Base-by-base conservation (phyloP, 345 rosid genomes). In the Alliaria petiolata region DNA sequence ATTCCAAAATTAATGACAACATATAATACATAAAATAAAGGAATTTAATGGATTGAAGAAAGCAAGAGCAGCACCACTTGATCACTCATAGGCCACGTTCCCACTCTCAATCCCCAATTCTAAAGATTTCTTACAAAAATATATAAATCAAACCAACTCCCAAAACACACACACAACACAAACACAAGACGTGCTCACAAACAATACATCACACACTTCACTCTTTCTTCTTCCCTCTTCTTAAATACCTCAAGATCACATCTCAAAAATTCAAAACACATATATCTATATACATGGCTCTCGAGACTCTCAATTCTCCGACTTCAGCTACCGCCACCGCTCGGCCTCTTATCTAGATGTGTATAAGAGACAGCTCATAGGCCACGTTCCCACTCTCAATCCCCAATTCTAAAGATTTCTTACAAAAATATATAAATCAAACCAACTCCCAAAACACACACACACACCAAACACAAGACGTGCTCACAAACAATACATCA, bases 271-370 rank as follows among this genome's bases (percentile, higher is more conserved):
- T 9, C 14, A 19, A 14, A 5, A 28, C 0, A 26, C 5, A 28
- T 4, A 28, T 28, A n/a, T n/a, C n/a, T n/a, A 26, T 13, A 34
- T 82, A 26, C 2, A 83, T 84, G 89, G 88, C 86, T 40, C 82
- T 85, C 1, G 85, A 84, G 75, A 79, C 87, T 16, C 78, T 87
- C 4, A 82, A 77, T 69, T 87, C 92, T 56, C 89, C 83, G 0
- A 81, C 83, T 14, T 30, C 87, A 19, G 30, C 75, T 53, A 63
- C 79, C 58, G 35, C 47, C 42, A 34, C 79, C 5, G 30, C 80
- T 38, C 67, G 85, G 6, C 79, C 88, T 7, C 52, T 84, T 61
- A 76, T 82, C 49, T n/a, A n/a, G n/a, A n/a, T n/a, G n/a, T n/a
- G n/a, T n/a, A n/a, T n/a, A n/a, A n/a, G n/a, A n/a, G n/a, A n/a